A percentile compares a stretch with the other conserved stretches of the same genome.
Evolutionary conservation across 2,329 filamentous ascomycete species (phyloP).

Genomic region (Pseudonectria buxi): DNA sequence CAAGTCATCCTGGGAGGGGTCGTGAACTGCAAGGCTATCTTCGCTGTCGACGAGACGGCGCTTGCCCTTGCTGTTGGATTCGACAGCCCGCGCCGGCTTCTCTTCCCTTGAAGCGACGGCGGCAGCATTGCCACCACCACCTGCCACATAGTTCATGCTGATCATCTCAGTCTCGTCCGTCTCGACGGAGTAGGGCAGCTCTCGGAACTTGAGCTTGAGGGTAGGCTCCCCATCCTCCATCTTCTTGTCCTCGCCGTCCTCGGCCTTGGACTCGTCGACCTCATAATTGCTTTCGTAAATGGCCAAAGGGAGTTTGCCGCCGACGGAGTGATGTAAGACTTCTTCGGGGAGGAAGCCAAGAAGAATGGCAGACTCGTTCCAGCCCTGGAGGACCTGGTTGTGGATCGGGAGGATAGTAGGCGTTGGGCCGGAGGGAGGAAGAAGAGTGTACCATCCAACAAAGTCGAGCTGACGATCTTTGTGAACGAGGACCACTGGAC

Average conservation of each 20-base stretch:
- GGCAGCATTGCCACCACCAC: slow-evolving; percentile 74
- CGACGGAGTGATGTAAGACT: slow-evolving; percentile 47
- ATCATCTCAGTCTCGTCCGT: slow-evolving; percentile 98
- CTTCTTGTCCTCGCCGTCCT: slow-evolving; percentile 58
- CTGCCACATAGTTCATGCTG: slow-evolving; percentile 85
- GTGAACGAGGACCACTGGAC: slow-evolving; percentile 79
- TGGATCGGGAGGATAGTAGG: slow-evolving; percentile 66
- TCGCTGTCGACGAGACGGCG: slow-evolving; percentile 31
- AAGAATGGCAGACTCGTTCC: slow-evolving; percentile 82
- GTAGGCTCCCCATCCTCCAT: slow-evolving; percentile 59
- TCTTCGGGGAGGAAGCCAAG: slow-evolving; percentile 75
- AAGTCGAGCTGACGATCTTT: slow-evolving; percentile 76
- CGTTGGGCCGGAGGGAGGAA: slow-evolving; percentile 66
- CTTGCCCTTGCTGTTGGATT: slow-evolving; percentile 49
- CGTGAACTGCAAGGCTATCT: slow-evolving; percentile 14
- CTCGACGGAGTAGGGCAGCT: slow-evolving; percentile 81
- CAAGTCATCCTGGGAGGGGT: slow-evolving; percentile 26
- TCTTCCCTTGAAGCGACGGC: slow-evolving; percentile 43
- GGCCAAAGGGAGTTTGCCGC: slow-evolving; percentile 79
- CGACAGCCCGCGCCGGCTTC: slow-evolving; percentile 34
- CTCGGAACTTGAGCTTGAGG: slow-evolving; percentile 66
- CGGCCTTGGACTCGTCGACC: slow-evolving; percentile 48
- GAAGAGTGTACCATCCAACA: slow-evolving; percentile 86
- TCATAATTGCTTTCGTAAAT: slow-evolving; percentile 84
- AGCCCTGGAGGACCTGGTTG: slow-evolving; percentile 62